These are phyloP conservation scores for Spergularia azorica DNA, from an alignment of 179 eudicot species.

Conservation along the genomic window DNA sequence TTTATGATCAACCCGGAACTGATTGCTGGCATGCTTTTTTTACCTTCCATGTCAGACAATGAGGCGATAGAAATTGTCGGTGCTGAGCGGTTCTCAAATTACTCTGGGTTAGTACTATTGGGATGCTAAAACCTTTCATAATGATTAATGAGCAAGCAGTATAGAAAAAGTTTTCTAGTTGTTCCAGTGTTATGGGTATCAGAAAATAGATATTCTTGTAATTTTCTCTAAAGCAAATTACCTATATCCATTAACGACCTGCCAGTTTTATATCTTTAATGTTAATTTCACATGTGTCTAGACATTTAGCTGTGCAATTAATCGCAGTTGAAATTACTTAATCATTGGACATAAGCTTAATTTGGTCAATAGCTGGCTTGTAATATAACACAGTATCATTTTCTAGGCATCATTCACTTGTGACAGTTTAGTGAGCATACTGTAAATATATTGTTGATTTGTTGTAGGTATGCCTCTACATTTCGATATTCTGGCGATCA, in stretches of 20 bases:
- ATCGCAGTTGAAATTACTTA: neutral
- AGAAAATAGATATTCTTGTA: neutral
- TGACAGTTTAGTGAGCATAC: neutral
- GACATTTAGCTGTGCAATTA: neutral
- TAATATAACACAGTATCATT: neutral
- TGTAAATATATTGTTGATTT: slow-evolving; percentile 2
- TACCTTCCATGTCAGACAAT: slow-evolving; percentile 94
- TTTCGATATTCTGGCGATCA: slow-evolving; percentile 76
- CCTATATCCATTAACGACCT: neutral
- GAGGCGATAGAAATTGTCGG: slow-evolving; percentile 96
- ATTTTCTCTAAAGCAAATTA: neutral
- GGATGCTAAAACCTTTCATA: neutral
- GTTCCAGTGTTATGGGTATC: neutral
- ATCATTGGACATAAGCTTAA: neutral
- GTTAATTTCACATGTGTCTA: neutral
- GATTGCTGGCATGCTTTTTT: slow-evolving; percentile 91
- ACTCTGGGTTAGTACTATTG: slow-evolving; percentile 69
- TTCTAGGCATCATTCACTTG: neutral
- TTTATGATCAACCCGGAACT: slow-evolving; percentile 97
- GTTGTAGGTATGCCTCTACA: slow-evolving; percentile 71
- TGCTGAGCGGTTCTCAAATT: slow-evolving; percentile 80
- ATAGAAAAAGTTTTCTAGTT: neutral
- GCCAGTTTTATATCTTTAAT: neutral
- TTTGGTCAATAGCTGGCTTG: neutral
- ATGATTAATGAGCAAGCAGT: neutral